Percentiles rank a stretch among this genome's conserved stretches.
phyloP scores from a whole-genome alignment of 148 eudicot species.

The Dysphania ambrosioides region DNA sequence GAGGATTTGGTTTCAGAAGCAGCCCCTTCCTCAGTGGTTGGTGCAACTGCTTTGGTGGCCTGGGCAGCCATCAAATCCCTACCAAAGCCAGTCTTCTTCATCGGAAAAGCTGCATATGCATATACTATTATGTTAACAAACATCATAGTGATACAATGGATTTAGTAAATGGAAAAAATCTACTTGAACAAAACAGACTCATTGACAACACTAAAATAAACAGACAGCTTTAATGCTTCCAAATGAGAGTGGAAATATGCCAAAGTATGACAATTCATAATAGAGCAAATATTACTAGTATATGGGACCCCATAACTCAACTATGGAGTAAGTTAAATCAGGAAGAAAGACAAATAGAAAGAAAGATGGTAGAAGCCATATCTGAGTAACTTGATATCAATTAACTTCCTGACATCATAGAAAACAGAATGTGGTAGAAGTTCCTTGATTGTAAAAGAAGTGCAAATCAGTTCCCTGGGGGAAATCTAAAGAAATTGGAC shows the following conservation, averaged over 20 bases:
- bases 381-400: not conserved
- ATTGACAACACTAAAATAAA: not conserved
- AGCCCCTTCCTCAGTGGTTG: conserved; percentile 19
- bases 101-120: conserved; percentile 13
- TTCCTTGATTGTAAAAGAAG: not conserved
- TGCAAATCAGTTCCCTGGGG: not conserved
- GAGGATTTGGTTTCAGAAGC: conserved; percentile 20
- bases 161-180: not conserved
- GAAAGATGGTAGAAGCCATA: not conserved
- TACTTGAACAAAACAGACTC: conserved; percentile 7
- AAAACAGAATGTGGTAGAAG: not conserved
- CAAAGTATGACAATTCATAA: not conserved
- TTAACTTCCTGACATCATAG: not conserved
- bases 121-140: not conserved
- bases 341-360: not conserved
- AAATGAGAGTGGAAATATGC: not conserved
- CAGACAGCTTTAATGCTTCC: not conserved
- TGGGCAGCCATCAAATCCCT: conserved; percentile 15
- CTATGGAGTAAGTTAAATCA: not conserved
- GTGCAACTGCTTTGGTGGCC: conserved; percentile 28
- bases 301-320: not conserved
- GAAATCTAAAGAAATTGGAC: not conserved
- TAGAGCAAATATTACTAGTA: not conserved
- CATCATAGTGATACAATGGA: not conserved
- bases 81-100: conserved; percentile 15